Conservation (phyloP, 1,139 yeast genomes). For the Arxiozyma heterogenica region DNA sequence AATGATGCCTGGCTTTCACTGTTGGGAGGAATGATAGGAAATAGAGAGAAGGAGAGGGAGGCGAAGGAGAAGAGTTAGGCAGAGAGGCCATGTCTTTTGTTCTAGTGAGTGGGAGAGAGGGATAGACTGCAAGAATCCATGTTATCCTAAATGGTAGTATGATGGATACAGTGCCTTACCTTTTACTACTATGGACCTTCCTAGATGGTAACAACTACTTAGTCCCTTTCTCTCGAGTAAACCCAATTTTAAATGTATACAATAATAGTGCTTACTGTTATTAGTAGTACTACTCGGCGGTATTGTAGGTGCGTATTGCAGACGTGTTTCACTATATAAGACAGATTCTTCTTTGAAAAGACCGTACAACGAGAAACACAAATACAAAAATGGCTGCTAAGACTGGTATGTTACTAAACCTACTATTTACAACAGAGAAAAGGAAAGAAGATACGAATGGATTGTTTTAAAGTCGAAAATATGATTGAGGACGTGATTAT, state of each 20-base stretch:
- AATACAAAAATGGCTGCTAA: constrained; percentile 26
- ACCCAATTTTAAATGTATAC: background rate
- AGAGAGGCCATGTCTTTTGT: too few relatives aligned
- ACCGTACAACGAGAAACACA: constrained; percentile 4
- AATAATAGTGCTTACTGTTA: background rate
- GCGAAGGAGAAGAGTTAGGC: too few relatives aligned
- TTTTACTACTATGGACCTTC: background rate
- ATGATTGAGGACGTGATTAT: background rate
- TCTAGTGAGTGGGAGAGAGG: background rate
- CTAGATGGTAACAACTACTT: background rate
- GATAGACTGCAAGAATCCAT: background rate
- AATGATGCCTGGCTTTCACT: background rate
- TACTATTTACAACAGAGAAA: too few relatives aligned
- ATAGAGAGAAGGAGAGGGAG: background rate
- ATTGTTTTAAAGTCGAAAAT: background rate
- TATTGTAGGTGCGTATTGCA: background rate
- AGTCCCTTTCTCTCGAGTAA: background rate
- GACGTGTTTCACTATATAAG: background rate
- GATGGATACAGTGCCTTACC: background rate
- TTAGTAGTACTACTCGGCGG: background rate
- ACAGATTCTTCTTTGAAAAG: too few relatives aligned
- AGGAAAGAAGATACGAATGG: background rate
- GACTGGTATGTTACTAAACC: constrained; percentile 22
- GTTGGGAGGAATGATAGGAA: background rate
- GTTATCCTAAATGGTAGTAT: background rate